Base-by-base conservation (phyloP, 164 flowering plant genomes). In the Santalum album region DNA sequence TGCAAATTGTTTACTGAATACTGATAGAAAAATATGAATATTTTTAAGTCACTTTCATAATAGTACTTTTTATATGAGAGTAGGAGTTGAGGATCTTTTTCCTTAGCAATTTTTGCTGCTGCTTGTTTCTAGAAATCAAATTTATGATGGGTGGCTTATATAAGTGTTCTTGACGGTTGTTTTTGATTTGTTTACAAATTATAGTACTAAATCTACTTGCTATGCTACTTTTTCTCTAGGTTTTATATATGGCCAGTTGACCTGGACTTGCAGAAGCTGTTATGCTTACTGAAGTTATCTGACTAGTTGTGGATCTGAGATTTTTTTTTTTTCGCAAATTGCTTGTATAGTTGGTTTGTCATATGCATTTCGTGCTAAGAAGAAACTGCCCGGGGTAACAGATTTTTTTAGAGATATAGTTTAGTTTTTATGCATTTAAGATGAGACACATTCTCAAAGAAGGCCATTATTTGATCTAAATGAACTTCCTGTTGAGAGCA, bases 381-480 rank as follows among this genome's bases (percentile, higher is more conserved):
- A 55, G 51, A 55, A 67, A 53, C 38, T 45, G 43, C 52, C 26
- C 16, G 54, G 51, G 53, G 49, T 16, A 32, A 17, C 51, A 15
- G 20, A 47, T 29, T 32, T 53, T 19, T 51, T 69, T 61, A 68
- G 62, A 56, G 49, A 43, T 53, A 58, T 9, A 27, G 29, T 64
- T 46, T 68, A 50, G 65, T 66, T 72, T 83, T 59, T 78, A 85
- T 83, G 86, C 75, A 59, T 75, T 59, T 84, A 65, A 52, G 72
- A 70, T 64, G 82, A 79, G 63, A 92, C 89, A 97, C 92, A 87
- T 45, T 77, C 81, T 67, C 81, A 82, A 66, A 90, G 96, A 76
- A 80, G 72, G 72, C 79, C 69, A 60, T 59, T 83, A 49, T 80
- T 92, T 79, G 99, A 92, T 78, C 90, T 92, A 62, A 92, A 92